Percentiles rank a stretch among this genome's conserved stretches.
These are phyloP conservation scores for Cantharellus anzutake DNA, from an alignment of 768 basidiomycete genomes.

Conservation along the genomic window DNA sequence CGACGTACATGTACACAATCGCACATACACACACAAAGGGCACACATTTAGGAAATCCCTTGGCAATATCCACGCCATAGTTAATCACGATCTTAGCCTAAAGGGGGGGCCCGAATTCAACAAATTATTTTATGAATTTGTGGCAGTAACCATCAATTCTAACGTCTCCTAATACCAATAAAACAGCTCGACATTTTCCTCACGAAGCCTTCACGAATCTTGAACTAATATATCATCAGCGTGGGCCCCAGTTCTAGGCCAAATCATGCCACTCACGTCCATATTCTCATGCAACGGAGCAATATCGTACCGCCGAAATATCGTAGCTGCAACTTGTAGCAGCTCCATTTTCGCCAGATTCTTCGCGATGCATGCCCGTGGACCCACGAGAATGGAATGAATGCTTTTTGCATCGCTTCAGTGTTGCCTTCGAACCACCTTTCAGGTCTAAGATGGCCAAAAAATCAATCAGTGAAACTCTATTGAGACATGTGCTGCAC, in stretches of 20 bases:
- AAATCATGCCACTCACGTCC: conserved; percentile 30
- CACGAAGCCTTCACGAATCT: conserved; percentile 71
- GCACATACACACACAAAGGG: too few species aligned
- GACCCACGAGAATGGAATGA: conserved; percentile 75
- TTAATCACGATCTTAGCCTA: too few species aligned
- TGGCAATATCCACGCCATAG: too few species aligned
- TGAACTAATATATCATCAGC: conserved; percentile 25
- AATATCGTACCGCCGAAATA: conserved; percentile 58
- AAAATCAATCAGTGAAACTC: neutral
- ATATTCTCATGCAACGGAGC: conserved; percentile 34
- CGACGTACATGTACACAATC: too few species aligned
- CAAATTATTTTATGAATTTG: too few species aligned
- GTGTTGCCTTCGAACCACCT: conserved; percentile 26
- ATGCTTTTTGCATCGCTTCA: conserved; percentile 38
- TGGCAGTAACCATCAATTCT: too few species aligned
- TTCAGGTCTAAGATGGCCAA: conserved; percentile 20
- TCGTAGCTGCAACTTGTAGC: conserved; percentile 60
- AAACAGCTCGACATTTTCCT: conserved; percentile 59
- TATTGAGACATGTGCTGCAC: neutral
- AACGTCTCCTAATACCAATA: conserved; percentile 26
- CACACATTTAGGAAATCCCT: too few species aligned
- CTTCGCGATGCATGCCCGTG: conserved; percentile 67
- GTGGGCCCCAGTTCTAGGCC: neutral
- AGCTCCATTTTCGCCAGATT: conserved; percentile 69
- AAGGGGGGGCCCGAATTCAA: too few species aligned